Conservation (phyloP, 768 basidiomycete genomes). For the Coprinellus micaceus region DNA sequence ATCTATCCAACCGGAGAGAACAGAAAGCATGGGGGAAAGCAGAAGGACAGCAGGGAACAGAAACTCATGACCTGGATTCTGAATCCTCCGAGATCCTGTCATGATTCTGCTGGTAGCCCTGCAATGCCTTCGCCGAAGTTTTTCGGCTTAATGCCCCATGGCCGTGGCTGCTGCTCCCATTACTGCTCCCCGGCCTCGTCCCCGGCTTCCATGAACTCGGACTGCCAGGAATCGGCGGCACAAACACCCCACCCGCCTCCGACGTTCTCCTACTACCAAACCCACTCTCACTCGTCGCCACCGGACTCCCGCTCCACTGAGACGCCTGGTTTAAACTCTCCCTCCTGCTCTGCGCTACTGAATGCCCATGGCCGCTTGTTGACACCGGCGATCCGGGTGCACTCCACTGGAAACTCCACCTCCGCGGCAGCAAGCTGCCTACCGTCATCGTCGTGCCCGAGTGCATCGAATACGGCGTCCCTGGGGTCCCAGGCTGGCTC, state of each 20-base stretch:
- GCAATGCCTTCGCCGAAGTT: constrained; percentile 6
- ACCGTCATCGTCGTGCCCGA: constrained; percentile 34
- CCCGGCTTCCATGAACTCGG: constrained; percentile 3
- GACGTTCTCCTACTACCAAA: neutral
- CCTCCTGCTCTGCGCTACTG: constrained; percentile 1
- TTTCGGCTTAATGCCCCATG: constrained; percentile 4
- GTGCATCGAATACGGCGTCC: constrained; percentile 30
- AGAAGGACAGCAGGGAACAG: too few relatives aligned
- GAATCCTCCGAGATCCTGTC: constrained; percentile 1
- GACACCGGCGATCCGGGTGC: constrained; percentile 10
- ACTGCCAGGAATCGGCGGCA: neutral
- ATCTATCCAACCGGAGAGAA: neutral
- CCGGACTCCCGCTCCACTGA: constrained; percentile 2
- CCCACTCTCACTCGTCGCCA: constrained; percentile 4
- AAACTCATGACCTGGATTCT: too few relatives aligned
- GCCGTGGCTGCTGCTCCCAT: neutral
- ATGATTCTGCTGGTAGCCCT: constrained; percentile 7
- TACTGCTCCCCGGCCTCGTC: constrained; percentile 7
- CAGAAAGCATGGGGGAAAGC: too few relatives aligned
- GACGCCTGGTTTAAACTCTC: neutral
- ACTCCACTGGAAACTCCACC: constrained; percentile 29
- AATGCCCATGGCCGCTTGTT: constrained; percentile 8
- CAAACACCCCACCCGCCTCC: neutral
- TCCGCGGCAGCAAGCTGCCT: constrained; percentile 34
- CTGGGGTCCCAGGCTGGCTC: constrained; percentile 28